Evolutionary conservation across 352 stramenopile genomes (phyloP).

Genomic region (Aphanomyces invadans): DNA sequence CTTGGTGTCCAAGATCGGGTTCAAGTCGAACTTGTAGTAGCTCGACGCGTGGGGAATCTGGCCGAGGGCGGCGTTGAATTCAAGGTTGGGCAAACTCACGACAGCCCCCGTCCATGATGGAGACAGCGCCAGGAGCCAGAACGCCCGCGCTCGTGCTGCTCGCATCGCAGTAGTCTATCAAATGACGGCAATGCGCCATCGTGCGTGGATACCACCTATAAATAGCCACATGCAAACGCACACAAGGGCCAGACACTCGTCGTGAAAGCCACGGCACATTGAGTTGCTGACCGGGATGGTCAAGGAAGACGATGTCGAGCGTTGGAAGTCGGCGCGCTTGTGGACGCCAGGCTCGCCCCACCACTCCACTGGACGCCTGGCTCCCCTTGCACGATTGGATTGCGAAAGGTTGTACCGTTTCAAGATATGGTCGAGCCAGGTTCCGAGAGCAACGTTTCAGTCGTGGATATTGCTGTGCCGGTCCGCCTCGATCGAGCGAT

Average conservation of each 20-base stretch:
- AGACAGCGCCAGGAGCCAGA: neutral
- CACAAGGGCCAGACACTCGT: too few relatives aligned
- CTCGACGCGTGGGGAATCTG: conserved; percentile 51
- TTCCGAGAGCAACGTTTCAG: too few relatives aligned
- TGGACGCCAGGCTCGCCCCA: too few relatives aligned
- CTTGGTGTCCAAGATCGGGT: conserved; percentile 45
- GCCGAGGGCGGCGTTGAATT: conserved; percentile 56
- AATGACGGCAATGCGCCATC: too few relatives aligned
- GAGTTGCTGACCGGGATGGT: too few relatives aligned
- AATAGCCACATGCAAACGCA: neutral
- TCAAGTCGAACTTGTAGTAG: conserved; percentile 67
- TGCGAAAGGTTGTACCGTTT: neutral
- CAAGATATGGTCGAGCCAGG: neutral
- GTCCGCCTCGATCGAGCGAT: neutral
- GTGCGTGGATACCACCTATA: neutral
- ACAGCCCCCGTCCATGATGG: conserved; percentile 19
- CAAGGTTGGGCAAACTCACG: conserved; percentile 56
- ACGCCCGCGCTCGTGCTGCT: too few relatives aligned
- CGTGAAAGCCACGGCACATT: too few relatives aligned
- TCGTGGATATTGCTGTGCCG: neutral
- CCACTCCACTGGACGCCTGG: too few relatives aligned
- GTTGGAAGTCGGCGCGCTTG: too few relatives aligned
- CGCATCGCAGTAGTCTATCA: too few relatives aligned
- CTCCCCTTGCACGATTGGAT: too few relatives aligned
- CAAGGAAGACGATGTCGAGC: neutral